Evolutionary conservation across 2,329 filamentous ascomycete genomes (phyloP), one percentile per base, ranked within the genome.

Genomic region (Diaporthe aspalathi): DNA sequence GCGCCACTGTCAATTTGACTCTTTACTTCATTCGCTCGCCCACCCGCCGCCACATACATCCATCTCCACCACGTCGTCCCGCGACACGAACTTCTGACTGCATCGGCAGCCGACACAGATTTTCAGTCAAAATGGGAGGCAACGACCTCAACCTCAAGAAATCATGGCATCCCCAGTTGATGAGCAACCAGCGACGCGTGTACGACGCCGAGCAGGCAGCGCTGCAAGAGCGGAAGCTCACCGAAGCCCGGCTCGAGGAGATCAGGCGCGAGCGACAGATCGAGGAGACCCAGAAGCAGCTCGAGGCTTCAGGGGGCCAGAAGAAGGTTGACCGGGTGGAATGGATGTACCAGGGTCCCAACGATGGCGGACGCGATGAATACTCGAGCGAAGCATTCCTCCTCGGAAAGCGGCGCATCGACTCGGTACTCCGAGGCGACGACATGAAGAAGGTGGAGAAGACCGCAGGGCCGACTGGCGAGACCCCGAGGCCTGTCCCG

Each of bases 331-430:
- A 95, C 76, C 91, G 94, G 45, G 95, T 99, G 32, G 96, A 98
- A 78, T 99, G 96, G 94, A 98, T 99, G 94, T 99, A 99, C 82
- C 90, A 92, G 76, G 95, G 95, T 1, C 94, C 96, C 9, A 92
- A 92, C 63, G 86, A 89, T 77, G 93, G 94, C 45, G 85, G 86
- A n/a, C 92, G 92, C 38, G 93, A 90, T 49, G 89, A 88, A 5
- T 95, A 98, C 80, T 96, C 98, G 82, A 94, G 94, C 83, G 96
- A 99, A 79, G 94, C 93, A 5, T 99, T 97, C 80, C 83, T 99
- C 1, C 86, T 99, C 17, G 96, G 96, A 67, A 98, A 98, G 85
- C 88, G 96, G 71, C 89, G 95, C 71, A 95, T 99, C 79, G 95
- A 98, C 84, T 91, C 91, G 16, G 80, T 90, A 43, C 86, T 99